These are phyloP conservation scores for Xylariaceae sp. DNA, from an alignment of 2,329 filamentous ascomycete genomes.

Conservation along the genomic window DNA sequence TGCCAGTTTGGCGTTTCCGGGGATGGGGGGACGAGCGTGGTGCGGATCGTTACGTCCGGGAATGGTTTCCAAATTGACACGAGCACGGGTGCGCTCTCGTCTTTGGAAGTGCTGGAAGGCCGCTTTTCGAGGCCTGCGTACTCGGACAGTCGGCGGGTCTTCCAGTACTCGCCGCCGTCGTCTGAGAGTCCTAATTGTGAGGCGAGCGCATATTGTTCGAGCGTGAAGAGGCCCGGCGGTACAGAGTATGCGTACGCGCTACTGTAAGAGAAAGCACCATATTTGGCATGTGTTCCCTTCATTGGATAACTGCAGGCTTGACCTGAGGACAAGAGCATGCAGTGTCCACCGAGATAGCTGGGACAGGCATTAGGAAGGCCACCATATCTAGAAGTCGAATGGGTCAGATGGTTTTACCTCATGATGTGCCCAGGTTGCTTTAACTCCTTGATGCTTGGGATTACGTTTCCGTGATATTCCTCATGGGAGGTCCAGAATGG, in stretches of 20 bases:
- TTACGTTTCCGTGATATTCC: slow-evolving; percentile 51
- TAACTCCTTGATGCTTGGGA: slow-evolving; percentile 59
- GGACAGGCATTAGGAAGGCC: background rate
- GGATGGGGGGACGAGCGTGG: slow-evolving; percentile 60
- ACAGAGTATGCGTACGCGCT: slow-evolving; percentile 74
- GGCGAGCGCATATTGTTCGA: slow-evolving; percentile 73
- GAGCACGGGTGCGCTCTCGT: slow-evolving; percentile 49
- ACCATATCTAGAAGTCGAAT: background rate
- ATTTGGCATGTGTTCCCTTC: slow-evolving; percentile 77
- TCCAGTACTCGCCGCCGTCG: slow-evolving; percentile 75
- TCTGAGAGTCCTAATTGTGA: slow-evolving; percentile 73
- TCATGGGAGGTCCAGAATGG: slow-evolving; percentile 72
- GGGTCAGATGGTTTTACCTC: slow-evolving; percentile 36
- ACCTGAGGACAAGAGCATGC: slow-evolving; percentile 69
- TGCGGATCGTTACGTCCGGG: slow-evolving; percentile 61
- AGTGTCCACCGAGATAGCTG: slow-evolving; percentile 66
- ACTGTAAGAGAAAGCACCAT: slow-evolving; percentile 74
- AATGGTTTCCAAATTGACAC: slow-evolving; percentile 69
- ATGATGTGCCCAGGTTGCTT: slow-evolving; percentile 70
- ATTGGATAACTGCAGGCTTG: slow-evolving; percentile 81
- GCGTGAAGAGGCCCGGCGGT: slow-evolving; percentile 67
- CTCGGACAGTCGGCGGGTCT: slow-evolving; percentile 64
- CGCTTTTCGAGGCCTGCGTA: slow-evolving; percentile 59
- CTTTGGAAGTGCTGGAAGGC: slow-evolving; percentile 31
- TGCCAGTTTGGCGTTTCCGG: slow-evolving; percentile 64